Percentiles rank a stretch among this genome's conserved stretches.
phyloP scores from a whole-genome alignment of 352 stramenopile genomes.

The Thalassiosira livingstoniorum region DNA sequence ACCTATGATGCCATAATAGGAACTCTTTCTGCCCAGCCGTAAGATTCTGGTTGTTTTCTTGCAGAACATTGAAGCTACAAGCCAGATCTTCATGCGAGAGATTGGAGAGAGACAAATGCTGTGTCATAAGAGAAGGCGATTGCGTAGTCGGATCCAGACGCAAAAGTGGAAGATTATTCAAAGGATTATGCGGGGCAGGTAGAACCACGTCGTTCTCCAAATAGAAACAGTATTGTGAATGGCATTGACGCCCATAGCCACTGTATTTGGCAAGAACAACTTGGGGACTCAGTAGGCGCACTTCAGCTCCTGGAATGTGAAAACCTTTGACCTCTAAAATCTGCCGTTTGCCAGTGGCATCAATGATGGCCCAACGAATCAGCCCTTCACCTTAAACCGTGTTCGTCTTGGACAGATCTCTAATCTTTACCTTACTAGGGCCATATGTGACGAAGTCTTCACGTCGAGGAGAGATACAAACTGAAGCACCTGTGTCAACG shows the following conservation, averaged over 20 bases:
- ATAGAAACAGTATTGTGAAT: not conserved
- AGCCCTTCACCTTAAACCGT: not conserved
- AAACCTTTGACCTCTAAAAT: not conserved
- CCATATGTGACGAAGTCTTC: slow-evolving; percentile 3
- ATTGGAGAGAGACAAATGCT: not conserved
- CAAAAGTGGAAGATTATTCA: not conserved
- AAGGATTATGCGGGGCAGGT: not conserved
- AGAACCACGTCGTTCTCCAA: too few species aligned
- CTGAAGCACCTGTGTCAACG: slow-evolving; percentile 1
- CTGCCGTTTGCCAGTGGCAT: not conserved
- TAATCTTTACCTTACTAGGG: not conserved
- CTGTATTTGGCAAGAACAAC: not conserved
- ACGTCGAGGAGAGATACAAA: not conserved
- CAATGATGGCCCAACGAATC: not conserved
- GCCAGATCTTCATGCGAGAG: not conserved
- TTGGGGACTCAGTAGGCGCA: not conserved
- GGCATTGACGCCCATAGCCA: not conserved
- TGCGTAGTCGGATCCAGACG: not conserved
- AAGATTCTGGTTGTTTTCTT: not conserved
- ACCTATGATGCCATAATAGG: not conserved
- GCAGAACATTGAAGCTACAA: not conserved
- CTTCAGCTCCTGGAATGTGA: not conserved
- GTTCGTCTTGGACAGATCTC: slow-evolving; percentile 1
- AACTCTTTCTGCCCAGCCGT: not conserved
- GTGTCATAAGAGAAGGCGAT: not conserved